Conservation (phyloP, 768 basidiomycete genomes). For the Psilocybe sp. region DNA sequence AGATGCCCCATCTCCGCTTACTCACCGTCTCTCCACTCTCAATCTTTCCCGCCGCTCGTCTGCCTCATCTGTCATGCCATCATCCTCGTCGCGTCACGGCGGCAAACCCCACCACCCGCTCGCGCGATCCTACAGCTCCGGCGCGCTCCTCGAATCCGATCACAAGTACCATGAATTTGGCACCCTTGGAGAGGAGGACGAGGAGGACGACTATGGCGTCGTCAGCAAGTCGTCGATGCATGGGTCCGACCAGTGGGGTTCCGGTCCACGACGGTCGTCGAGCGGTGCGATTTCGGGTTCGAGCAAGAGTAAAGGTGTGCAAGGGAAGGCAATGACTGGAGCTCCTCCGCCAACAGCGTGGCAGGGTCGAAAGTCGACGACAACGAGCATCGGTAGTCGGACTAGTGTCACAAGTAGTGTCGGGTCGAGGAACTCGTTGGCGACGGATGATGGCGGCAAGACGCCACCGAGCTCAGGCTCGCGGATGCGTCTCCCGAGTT, state of each 20-base stretch:
- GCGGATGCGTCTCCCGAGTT: conserved; percentile 13
- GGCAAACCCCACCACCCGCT: conserved; percentile 24
- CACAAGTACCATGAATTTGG: not conserved
- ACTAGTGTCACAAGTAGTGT: conserved; percentile 23
- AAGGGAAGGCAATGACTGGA: not conserved
- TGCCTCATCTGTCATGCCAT: conserved; percentile 35
- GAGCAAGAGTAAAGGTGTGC: not conserved
- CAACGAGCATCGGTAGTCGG: conserved; percentile 1
- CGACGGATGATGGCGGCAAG: conserved; percentile 12
- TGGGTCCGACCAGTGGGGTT: conserved; percentile 19
- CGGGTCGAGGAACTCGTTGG: conserved; percentile 24
- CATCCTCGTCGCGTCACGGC: conserved; percentile 9
- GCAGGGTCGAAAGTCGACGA: conserved; percentile 2
- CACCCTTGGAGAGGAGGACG: conserved; percentile 11
- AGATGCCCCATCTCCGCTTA: conserved; percentile 66
- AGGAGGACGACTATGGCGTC: conserved; percentile 12
- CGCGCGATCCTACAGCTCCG: conserved; percentile 31
- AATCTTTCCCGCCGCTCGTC: conserved; percentile 48
- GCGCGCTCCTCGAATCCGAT: conserved; percentile 20
- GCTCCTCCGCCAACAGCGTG: conserved; percentile 13
- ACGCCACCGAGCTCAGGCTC: conserved; percentile 1
- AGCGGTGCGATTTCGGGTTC: not conserved
- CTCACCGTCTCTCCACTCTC: conserved; percentile 57
- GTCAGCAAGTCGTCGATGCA: conserved; percentile 8
- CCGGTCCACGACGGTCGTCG: conserved; percentile 11